Percentiles rank a stretch among this genome's conserved stretches.
These are phyloP conservation scores for Oryza coarctata DNA, from an alignment of 176 grass and related monocot genomes.

Conservation along the genomic window DNA sequence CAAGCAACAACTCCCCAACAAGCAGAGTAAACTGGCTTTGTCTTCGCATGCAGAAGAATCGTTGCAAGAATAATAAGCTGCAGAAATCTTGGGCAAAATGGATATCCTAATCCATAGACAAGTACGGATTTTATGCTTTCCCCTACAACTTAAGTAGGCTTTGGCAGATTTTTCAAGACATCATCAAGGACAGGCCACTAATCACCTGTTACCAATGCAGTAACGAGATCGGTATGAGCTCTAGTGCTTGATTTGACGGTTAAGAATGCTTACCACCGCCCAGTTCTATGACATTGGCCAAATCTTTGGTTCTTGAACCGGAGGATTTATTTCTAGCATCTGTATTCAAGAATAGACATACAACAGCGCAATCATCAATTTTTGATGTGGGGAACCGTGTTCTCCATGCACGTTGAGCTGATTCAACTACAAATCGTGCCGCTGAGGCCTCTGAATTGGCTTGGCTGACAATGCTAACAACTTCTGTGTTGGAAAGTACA, in stretches of 20 bases:
- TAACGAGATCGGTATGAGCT: constrained; percentile 38
- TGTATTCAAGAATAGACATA: constrained; percentile 74
- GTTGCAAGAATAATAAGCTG: constrained; percentile 24
- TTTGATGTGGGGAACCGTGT: constrained; percentile 55
- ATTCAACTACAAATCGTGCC: constrained; percentile 60
- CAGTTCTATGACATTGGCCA: constrained; percentile 11
- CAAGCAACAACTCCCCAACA: constrained; percentile 15
- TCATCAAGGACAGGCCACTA: constrained; percentile 36
- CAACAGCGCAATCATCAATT: constrained; percentile 67
- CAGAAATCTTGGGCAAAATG: constrained; percentile 15
- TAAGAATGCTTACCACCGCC: constrained; percentile 37
- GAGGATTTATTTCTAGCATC: constrained; percentile 32
- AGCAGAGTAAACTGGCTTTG: constrained; percentile 33
- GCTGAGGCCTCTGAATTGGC: constrained; percentile 49
- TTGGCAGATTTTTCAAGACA: not conserved
- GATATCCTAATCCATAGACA: not conserved
- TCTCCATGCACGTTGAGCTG: constrained; percentile 54
- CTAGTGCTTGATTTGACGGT: constrained; percentile 32
- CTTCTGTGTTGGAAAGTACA: constrained; percentile 67
- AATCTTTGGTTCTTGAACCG: constrained; percentile 21
- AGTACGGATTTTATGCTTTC: constrained; percentile 23
- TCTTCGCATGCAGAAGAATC: constrained; percentile 29
- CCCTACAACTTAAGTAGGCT: constrained; percentile 22
- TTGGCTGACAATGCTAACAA: constrained; percentile 50
- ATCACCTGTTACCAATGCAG: constrained; percentile 16